phyloP scores from a whole-genome alignment of 345 rosid genomes.

The Gossypium stocksii region DNA sequence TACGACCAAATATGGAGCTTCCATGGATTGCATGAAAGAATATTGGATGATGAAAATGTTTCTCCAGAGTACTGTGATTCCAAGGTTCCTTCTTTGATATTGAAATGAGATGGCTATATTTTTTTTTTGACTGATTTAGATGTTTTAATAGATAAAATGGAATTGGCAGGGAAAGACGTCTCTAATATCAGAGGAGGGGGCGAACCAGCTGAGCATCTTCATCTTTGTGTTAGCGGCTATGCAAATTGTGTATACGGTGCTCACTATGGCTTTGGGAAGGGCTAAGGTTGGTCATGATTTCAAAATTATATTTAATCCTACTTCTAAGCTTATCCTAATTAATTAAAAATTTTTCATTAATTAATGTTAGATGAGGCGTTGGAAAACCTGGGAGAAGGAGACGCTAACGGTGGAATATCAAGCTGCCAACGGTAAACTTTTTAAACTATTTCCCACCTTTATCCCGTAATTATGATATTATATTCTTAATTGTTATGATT shows the following conservation, averaged over 20 bases:
- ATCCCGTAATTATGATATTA: not conserved
- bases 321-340: not conserved
- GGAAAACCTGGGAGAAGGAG: constrained; percentile 75
- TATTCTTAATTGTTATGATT: no score
- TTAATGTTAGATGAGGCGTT: constrained; percentile 49
- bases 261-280: constrained; percentile 62
- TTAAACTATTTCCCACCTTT: not conserved
- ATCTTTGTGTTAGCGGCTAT: constrained; percentile 62
- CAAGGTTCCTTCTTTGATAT: constrained; percentile 33
- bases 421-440: constrained; percentile 47
- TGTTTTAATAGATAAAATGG: no score
- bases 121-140: no score
- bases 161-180: constrained; percentile 45
- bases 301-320: not conserved
- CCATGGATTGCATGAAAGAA: constrained; percentile 21
- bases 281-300: constrained; percentile 41
- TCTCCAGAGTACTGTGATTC: constrained; percentile 33
- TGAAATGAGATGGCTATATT: no score
- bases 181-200: constrained; percentile 52
- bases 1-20: not conserved
- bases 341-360: not conserved
- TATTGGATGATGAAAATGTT: constrained; percentile 18
- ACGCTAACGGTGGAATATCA: constrained; percentile 55
- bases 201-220: constrained; percentile 62
- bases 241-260: constrained; percentile 60